These are phyloP conservation scores for Pythium insidiosum DNA, from an alignment of 352 stramenopile species.

Conservation along the genomic window DNA sequence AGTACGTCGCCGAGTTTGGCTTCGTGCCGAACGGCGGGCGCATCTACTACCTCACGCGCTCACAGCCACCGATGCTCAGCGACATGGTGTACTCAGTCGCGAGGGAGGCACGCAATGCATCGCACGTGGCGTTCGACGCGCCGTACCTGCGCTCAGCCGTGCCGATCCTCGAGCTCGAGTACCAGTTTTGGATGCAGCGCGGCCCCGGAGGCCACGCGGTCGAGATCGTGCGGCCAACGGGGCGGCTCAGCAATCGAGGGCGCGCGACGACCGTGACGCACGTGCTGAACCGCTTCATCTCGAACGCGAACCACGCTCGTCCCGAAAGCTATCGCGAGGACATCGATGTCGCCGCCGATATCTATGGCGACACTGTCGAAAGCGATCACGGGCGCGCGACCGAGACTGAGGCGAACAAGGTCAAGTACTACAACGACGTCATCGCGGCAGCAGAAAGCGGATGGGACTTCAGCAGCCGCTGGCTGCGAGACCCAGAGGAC, in stretches of 20 bases:
- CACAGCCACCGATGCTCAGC: conserved; percentile 86
- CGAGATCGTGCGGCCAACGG: conserved; percentile 23
- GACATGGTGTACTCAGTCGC: conserved; percentile 76
- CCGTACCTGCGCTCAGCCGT: conserved; percentile 41
- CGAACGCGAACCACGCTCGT: conserved; percentile 57
- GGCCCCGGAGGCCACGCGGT: conserved; percentile 54
- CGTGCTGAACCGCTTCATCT: conserved; percentile 78
- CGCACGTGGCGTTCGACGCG: conserved; percentile 30
- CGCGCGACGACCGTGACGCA: conserved; percentile 15
- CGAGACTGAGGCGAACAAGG: conserved; percentile 39
- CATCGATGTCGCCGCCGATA: conserved; percentile 47
- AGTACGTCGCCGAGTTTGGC: conserved; percentile 80
- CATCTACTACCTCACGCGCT: conserved; percentile 88
- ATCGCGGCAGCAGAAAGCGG: conserved; percentile 82
- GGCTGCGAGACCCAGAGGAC: conserved; percentile 48
- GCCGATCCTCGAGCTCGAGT: conserved; percentile 72
- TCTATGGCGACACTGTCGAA: conserved; percentile 35
- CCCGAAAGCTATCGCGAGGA: conserved; percentile 87
- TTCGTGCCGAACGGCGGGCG: conserved; percentile 88
- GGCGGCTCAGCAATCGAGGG: background rate
- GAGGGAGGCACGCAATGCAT: conserved; percentile 13
- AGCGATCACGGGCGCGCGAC: conserved; percentile 23
- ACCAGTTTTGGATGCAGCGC: conserved; percentile 79
- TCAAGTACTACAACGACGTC: conserved; percentile 77
- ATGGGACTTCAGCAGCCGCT: conserved; percentile 88